Base-by-base conservation (phyloP, 2,329 filamentous ascomycete genomes). In the Alternaria triticimaculans region DNA sequence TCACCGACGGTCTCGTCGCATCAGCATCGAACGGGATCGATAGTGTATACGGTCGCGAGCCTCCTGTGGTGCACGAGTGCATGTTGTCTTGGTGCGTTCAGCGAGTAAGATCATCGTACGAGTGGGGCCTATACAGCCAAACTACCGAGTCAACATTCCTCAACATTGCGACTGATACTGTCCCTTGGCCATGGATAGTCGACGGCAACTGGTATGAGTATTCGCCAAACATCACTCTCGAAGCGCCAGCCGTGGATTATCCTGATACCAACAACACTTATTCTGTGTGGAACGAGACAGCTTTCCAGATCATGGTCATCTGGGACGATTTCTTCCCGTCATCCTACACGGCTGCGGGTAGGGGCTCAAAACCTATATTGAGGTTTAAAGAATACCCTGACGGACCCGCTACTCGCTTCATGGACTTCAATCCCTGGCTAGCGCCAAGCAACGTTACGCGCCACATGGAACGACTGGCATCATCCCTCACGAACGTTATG, bases 71-170 rank as follows among this genome's bases (percentile, higher is more conserved):
- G 0, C 67, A 71, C 0, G 73, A 77, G 49, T 76, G 74, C 23
- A 25, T 73, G 0, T 33, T 76, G 0, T 59, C 65, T 2, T 77
- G 70, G 72, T 77, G 73, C 37, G 67, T 76, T 5, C 65, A 74
- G 33, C 64, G 41, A 3, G 60, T 77, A 3, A 15, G 59, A 6
- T 75, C 73, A 2, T 62, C 66, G 0, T 76, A 73, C 18, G 23
- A 26, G 6, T 45, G 26, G 10, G 26, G 26, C 3, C 1, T 28
- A 5, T 28, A 28, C 10, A 28, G 26, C 10, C 2, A 28, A 3
- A 11, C 1, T 5, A 28, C 10, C 4, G 26, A 28, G 26, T 1
- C 1, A 3, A 28, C 26, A 26, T 26, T 49, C 6, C 18, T 23
- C 9, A 25, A 48, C 26, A 9, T 21, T 3, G 28, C 48, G 3